Percentiles rank a stretch among this genome's conserved stretches.
Conservation (phyloP, 176 grass and related monocot species). For the Olyra latifolia region DNA sequence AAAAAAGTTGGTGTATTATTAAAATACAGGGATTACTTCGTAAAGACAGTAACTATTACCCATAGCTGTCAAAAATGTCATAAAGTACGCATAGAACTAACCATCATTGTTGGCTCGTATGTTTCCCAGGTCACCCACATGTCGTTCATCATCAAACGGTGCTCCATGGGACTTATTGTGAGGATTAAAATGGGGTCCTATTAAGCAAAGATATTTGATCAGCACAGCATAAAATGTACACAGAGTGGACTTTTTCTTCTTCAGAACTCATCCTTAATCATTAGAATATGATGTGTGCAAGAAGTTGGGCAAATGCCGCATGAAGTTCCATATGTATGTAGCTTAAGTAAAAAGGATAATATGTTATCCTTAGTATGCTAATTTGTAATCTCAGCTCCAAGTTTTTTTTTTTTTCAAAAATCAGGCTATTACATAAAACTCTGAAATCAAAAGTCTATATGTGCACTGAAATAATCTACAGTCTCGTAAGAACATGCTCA, state of each 20-base stretch:
- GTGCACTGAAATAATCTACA: not conserved
- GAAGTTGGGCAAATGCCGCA: not conserved
- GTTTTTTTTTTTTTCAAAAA: not conserved
- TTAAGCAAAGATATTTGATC: not conserved
- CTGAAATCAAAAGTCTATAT: not conserved
- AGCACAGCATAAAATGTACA: not conserved
- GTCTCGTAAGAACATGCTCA: not conserved
- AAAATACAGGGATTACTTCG: not conserved
- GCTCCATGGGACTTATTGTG: conserved; percentile 58
- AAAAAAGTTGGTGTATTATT: not conserved
- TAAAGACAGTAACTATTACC: not conserved
- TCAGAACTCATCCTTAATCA: not conserved
- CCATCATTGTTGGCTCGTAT: conserved; percentile 58
- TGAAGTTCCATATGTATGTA: not conserved
- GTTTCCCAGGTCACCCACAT: conserved; percentile 76
- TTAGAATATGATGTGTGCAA: not conserved
- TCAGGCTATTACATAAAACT: not conserved
- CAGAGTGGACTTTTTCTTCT: not conserved
- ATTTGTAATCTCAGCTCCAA: not conserved
- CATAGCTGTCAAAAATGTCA: not conserved
- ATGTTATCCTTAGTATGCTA: not conserved
- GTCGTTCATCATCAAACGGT: conserved; percentile 49
- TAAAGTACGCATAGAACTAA: conserved; percentile 23
- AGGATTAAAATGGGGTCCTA: conserved; percentile 80
- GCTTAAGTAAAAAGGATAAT: not conserved